A percentile compares a stretch with the other conserved stretches of the same genome.
phyloP scores from a whole-genome alignment of 768 basidiomycete genomes.

The Pleurotus ostreatus region DNA sequence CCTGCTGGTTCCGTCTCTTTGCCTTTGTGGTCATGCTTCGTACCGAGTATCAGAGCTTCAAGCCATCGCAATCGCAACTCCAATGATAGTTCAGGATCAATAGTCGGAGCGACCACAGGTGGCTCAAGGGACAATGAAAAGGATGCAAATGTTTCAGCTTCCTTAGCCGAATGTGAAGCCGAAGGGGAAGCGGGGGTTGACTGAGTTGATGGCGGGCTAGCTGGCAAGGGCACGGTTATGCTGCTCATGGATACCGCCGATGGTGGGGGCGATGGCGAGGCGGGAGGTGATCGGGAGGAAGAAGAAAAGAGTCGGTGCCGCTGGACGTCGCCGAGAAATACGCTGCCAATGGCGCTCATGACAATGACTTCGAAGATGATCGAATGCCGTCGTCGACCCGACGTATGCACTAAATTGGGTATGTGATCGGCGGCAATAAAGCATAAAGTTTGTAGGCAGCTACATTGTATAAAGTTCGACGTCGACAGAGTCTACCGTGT shows the following conservation, averaged over 20 bases:
- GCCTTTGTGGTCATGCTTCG: conserved; percentile 39
- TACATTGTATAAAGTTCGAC: no score
- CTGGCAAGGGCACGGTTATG: conserved; percentile 24
- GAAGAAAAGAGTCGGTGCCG: conserved; percentile 61
- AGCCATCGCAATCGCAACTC: conserved; percentile 78
- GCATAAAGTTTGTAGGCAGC: no score
- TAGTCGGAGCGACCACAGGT: conserved; percentile 21
- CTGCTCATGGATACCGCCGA: conserved; percentile 23
- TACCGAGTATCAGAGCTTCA: conserved; percentile 71
- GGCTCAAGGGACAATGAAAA: conserved; percentile 9
- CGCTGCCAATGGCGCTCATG: conserved; percentile 67
- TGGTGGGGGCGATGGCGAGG: conserved; percentile 38
- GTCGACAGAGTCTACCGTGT: no score
- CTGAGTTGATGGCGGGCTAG: conserved; percentile 14
- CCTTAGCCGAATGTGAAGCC: background rate
- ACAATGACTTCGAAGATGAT: background rate
- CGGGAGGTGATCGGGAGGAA: conserved; percentile 31
- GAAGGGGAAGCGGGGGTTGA: conserved; percentile 1
- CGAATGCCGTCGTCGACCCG: no score
- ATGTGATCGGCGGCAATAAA: no score
- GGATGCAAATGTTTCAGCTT: background rate
- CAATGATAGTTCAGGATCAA: conserved; percentile 66
- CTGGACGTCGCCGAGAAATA: conserved; percentile 76
- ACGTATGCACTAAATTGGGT: no score
- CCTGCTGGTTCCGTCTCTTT: conserved; percentile 21